Evolutionary conservation across 148 eudicot species (phyloP).

Genomic region (Rheum nobile): DNA sequence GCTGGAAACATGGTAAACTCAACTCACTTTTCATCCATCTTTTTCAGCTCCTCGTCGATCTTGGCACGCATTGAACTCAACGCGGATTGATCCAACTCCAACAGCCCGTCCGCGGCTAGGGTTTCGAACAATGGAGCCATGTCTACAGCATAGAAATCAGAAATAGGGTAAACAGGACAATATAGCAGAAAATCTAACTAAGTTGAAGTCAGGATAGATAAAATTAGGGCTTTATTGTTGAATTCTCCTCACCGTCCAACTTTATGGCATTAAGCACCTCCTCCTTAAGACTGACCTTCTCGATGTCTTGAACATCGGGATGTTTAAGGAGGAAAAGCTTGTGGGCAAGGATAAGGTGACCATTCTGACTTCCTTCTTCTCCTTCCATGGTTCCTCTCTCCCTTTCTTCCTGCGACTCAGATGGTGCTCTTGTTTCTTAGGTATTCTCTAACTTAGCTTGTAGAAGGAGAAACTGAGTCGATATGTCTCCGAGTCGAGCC

Average conservation of each 20-base stretch:
- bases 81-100: conserved; percentile 55
- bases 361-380: conserved; percentile 57
- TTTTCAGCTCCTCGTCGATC: conserved; percentile 63
- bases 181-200: not conserved
- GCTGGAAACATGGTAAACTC: not conserved
- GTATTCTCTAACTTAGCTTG: too few species aligned
- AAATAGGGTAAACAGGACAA: not conserved
- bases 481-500: too few species aligned
- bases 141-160: conserved; percentile 24
- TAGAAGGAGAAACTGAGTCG: too few species aligned
- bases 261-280: conserved; percentile 45
- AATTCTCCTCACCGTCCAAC: conserved; percentile 35
- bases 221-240: conserved; percentile 6
- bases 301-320: conserved; percentile 76
- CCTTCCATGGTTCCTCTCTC: conserved; percentile 48
- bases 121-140: conserved; percentile 73
- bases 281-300: conserved; percentile 69
- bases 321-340: conserved; percentile 64
- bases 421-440: conserved; percentile 34
- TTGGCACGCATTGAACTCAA: conserved; percentile 63
- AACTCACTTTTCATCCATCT: conserved; percentile 86
- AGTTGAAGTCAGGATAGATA: not conserved
- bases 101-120: conserved; percentile 35
- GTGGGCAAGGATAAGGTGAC: conserved; percentile 57
- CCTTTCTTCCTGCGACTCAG: not conserved